These are phyloP conservation scores for Nicotiana knightiana DNA, from an alignment of 257 asterid species.

Conservation along the genomic window DNA sequence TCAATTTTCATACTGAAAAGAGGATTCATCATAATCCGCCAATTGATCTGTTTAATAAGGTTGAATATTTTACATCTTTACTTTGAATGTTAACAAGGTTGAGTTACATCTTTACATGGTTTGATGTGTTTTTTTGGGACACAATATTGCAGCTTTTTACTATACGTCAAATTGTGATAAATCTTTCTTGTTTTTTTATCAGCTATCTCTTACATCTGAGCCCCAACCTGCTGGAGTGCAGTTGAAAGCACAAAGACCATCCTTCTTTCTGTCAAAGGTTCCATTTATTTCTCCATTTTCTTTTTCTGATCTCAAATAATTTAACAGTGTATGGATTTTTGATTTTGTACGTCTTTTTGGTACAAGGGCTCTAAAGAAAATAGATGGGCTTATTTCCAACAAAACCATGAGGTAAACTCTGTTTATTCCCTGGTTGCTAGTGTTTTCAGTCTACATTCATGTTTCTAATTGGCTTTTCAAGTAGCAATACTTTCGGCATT, in stretches of 20 bases:
- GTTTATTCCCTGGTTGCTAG: not conserved
- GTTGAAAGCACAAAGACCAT: conserved; percentile 33
- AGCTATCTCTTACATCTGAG: conserved; percentile 77
- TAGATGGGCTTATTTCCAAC: conserved; percentile 53
- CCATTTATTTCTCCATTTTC: conserved; percentile 10
- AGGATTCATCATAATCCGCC: conserved; percentile 66
- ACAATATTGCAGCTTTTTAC: not conserved
- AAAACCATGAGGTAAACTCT: conserved; percentile 52
- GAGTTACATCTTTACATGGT: not conserved
- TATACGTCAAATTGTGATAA: conserved; percentile 4
- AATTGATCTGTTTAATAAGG: conserved; percentile 76
- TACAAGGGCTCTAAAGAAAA: conserved; percentile 94
- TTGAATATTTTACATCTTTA: conserved; percentile 12
- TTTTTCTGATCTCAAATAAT: not conserved
- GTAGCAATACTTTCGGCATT: not conserved
- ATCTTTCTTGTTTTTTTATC: conserved; percentile 19
- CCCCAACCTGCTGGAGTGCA: conserved; percentile 30
- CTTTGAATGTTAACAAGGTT: not conserved
- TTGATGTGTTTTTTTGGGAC: not conserved
- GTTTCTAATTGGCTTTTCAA: not conserved
- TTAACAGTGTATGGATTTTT: conserved; percentile 13
- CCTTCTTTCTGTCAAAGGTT: conserved; percentile 48
- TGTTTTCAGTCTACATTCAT: not conserved
- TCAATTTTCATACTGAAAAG: conserved; percentile 60
- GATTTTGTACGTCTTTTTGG: conserved; percentile 34